Evolutionary conservation across 805 yeast genomes (phyloP).

Genomic region (Candida coquimbonensis): DNA sequence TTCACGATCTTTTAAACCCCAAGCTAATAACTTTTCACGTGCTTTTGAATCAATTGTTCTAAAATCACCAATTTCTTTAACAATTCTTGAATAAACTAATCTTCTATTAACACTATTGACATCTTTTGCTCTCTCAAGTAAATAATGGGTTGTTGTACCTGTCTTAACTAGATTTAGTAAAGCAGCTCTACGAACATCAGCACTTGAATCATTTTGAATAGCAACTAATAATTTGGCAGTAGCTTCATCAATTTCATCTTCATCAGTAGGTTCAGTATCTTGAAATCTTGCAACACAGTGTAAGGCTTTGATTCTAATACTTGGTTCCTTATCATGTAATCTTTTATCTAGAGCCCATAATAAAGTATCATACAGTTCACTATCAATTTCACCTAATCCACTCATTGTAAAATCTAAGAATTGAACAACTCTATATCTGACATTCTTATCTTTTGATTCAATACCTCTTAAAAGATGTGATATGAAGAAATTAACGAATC

Average conservation of each 20-base stretch:
- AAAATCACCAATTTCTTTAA: constrained; percentile 63
- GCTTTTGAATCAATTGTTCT: constrained; percentile 43
- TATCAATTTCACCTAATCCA: constrained; percentile 68
- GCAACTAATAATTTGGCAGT: constrained; percentile 41
- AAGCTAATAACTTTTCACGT: constrained; percentile 61
- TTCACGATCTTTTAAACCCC: constrained; percentile 91
- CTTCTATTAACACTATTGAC: constrained; percentile 64
- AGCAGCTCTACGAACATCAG: constrained; percentile 87
- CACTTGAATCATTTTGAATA: constrained; percentile 69
- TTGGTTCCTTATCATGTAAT: constrained; percentile 66
- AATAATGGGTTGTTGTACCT: constrained; percentile 42
- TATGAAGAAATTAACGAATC: constrained; percentile 54
- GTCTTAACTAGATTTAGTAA: constrained; percentile 60
- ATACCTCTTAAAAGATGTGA: constrained; percentile 71
- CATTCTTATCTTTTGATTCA: constrained; percentile 68
- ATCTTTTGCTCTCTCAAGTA: constrained; percentile 82
- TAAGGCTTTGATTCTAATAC: constrained; percentile 78
- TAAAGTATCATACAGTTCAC: constrained; percentile 58
- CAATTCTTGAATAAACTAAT: constrained; percentile 57
- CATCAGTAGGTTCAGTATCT: constrained; percentile 28
- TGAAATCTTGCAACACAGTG: constrained; percentile 76
- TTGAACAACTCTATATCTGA: constrained; percentile 75
- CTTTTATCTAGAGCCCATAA: constrained; percentile 56
- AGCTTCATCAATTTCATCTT: constrained; percentile 34
- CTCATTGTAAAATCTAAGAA: constrained; percentile 64